Base-by-base conservation (phyloP, 139 green algal species). In the Picochlorum sp. region DNA sequence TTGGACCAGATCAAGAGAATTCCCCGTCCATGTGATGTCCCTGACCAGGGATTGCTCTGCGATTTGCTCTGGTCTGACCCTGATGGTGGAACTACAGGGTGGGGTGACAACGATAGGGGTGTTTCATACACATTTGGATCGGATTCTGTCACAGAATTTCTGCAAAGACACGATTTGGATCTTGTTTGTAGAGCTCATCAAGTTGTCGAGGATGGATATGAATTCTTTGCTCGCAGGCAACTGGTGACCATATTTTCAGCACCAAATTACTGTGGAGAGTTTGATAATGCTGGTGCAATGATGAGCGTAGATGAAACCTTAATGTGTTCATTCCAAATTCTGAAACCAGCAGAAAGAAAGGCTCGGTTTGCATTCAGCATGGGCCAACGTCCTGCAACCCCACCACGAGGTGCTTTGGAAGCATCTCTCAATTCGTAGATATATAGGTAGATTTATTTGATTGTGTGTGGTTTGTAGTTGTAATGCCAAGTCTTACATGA, bases 261-360 rank as follows among this genome's bases (percentile, higher is more conserved):
- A 23, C 94, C 94, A 50, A 99, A 99, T 69, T 99, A 99, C 75
- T 99, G 94, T 67, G 94, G 94, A 37, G 94, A 99, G 78, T 99
- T 99, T 81, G 94, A 99, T 70, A 99, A 99, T 66, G 94, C 94
- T 24, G 94, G 94, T 4, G 94, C 94, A 3, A 99, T 99, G 90
- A 99, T 99, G 94, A 95, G 83, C 56, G 94, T 99, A 11, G 94
- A 99, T 67, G 92, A 99, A 57, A 99, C 91, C 18, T 84, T 99
- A 20, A 99, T 99, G 94, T 99, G 94, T 81, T 96, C 87, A 3
- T 99, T 99, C 82, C 94, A 99, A 80, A 97, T 98, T 68, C 74
- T 97, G 16, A 97, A 97, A 69, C 92, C 92, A 13, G 90, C 92
- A 24, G 92, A 98, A 76, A 97, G 96, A 73, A 96, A 96, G 78